These are phyloP conservation scores for Elongisporangium anandrum DNA, from an alignment of 352 stramenopile species.

Conservation along the genomic window DNA sequence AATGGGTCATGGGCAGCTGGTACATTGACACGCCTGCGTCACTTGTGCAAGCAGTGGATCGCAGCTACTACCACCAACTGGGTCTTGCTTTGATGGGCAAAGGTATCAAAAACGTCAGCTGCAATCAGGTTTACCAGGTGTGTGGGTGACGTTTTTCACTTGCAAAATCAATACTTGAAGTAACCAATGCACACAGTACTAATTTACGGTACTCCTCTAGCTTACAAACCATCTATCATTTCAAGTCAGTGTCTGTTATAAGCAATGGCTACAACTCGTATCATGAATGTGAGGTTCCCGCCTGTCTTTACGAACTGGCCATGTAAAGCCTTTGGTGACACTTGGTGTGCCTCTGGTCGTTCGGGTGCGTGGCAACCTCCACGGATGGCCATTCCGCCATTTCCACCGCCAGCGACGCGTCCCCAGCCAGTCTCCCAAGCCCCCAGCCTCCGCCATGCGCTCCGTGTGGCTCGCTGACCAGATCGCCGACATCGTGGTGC, in stretches of 20 bases:
- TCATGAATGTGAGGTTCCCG: background rate
- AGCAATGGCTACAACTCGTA: background rate
- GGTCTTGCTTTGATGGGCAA: background rate
- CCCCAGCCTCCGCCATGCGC: constrained; percentile 4
- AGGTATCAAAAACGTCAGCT: background rate
- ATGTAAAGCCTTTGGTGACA: background rate
- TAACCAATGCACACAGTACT: background rate
- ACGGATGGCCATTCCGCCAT: background rate
- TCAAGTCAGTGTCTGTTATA: background rate
- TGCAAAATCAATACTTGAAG: background rate
- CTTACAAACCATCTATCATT: background rate
- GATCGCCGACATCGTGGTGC: constrained; percentile 20
- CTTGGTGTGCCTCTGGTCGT: background rate
- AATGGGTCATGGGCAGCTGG: background rate
- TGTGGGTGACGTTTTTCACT: background rate
- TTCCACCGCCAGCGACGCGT: background rate
- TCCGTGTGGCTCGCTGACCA: constrained; percentile 22
- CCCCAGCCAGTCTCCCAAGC: background rate
- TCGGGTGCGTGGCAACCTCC: background rate
- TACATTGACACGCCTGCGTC: background rate
- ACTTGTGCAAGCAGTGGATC: background rate
- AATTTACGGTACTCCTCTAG: background rate
- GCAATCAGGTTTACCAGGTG: background rate
- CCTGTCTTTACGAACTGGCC: background rate
- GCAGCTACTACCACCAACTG: background rate